Conservation (phyloP, 2,329 filamentous ascomycete species). For the Colletotrichum lupini region DNA sequence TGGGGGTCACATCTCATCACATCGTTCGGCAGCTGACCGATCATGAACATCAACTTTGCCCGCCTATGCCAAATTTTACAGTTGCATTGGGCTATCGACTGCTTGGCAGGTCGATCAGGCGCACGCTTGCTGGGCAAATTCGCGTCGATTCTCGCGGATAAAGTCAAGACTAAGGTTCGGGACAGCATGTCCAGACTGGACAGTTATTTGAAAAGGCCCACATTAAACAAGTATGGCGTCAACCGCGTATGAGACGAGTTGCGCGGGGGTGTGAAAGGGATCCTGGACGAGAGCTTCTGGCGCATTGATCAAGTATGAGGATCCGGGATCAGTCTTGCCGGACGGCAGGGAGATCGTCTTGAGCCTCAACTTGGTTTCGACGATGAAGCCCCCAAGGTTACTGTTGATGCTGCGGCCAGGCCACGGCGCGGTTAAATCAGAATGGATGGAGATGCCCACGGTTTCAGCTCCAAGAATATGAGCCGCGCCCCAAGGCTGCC, state of each 20-base stretch:
- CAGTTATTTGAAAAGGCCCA: background rate
- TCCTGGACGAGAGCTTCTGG: constrained; percentile 8
- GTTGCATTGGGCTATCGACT: constrained; percentile 17
- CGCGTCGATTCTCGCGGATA: background rate
- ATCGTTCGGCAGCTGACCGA: constrained; percentile 27
- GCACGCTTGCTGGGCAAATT: background rate
- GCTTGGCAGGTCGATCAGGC: constrained; percentile 19
- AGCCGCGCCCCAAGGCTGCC: background rate
- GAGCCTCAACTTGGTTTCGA: constrained; percentile 25
- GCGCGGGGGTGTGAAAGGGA: constrained; percentile 2
- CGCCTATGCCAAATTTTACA: constrained; percentile 6
- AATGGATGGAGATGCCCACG: background rate
- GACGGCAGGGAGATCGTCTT: constrained; percentile 24
- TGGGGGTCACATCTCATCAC: constrained; percentile 9
- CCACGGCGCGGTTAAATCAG: background rate
- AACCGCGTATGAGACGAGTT: constrained; percentile 11
- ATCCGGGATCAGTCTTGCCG: constrained; percentile 24
- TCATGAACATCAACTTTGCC: constrained; percentile 5
- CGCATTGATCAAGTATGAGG: constrained; percentile 29
- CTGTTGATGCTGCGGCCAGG: background rate
- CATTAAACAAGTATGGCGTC: constrained; percentile 15
- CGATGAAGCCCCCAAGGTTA: background rate
- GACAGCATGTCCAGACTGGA: background rate
- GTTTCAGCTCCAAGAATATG: background rate
- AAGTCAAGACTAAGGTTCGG: background rate